These are phyloP conservation scores for Suhomyces taliae DNA, from an alignment of 1,139 yeast species.

Conservation along the genomic window DNA sequence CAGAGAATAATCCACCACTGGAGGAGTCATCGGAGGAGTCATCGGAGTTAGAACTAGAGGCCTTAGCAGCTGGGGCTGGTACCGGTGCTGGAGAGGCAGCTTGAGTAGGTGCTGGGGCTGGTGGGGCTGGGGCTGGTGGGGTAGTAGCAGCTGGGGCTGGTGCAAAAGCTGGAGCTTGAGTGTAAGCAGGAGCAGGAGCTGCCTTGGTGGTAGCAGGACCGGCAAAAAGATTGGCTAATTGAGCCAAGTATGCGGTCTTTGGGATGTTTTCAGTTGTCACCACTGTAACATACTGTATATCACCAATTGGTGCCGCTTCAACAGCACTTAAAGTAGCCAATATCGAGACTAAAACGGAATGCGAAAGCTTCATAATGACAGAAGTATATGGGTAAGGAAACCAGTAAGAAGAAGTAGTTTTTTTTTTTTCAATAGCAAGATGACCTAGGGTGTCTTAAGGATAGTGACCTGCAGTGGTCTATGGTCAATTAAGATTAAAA, in stretches of 20 bases:
- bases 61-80: slow-evolving; percentile 8
- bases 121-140: slow-evolving; percentile 10
- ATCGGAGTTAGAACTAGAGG: slow-evolving; percentile 5
- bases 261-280: slow-evolving; percentile 16
- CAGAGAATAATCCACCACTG: slow-evolving; percentile 6
- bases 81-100: slow-evolving; percentile 10
- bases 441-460: background rate
- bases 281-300: slow-evolving; percentile 18
- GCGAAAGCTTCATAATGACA: slow-evolving; percentile 11
- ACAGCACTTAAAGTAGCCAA: slow-evolving; percentile 14
- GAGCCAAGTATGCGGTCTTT: slow-evolving; percentile 1
- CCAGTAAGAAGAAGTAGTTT: background rate
- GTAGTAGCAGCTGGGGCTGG: slow-evolving; percentile 7
- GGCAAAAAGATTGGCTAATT: slow-evolving; percentile 16
- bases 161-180: slow-evolving; percentile 9
- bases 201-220: slow-evolving; percentile 14
- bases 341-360: slow-evolving; percentile 11
- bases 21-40: slow-evolving; percentile 1
- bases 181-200: slow-evolving; percentile 7
- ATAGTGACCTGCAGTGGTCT: no score
- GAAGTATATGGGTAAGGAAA: background rate
- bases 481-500: no score
- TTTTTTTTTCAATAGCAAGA: background rate
- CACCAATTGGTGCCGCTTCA: slow-evolving; percentile 13
- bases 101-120: slow-evolving; percentile 8